Percentiles rank a stretch among this genome's conserved stretches.
phyloP scores from a whole-genome alignment of 345 rosid species.

The Balakata baccata region DNA sequence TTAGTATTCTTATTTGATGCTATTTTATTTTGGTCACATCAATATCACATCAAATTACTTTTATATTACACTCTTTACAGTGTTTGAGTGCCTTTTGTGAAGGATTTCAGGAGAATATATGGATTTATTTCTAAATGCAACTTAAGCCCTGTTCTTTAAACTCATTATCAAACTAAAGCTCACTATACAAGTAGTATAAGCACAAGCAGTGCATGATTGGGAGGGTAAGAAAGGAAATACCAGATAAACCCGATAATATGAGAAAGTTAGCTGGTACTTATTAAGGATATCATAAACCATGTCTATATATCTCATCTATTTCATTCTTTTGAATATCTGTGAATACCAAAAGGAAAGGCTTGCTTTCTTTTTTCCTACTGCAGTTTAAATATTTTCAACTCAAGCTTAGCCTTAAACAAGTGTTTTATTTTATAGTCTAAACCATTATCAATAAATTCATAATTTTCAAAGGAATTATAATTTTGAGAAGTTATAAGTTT shows the following conservation, averaged over 20 bases:
- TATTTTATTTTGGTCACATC: neutral
- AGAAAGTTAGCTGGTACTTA: neutral
- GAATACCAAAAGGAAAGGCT: too few species aligned
- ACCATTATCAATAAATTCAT: neutral
- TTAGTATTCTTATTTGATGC: conserved; percentile 38
- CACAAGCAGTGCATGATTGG: too few species aligned
- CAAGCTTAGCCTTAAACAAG: neutral
- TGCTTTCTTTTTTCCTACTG: neutral
- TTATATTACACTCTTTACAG: neutral
- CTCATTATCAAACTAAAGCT: too few species aligned
- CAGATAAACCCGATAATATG: neutral
- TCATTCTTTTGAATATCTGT: neutral
- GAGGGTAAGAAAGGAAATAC: neutral
- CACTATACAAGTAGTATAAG: too few species aligned
- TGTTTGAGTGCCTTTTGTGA: neutral
- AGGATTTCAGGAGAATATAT: neutral
- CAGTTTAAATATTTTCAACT: neutral
- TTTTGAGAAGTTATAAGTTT: neutral
- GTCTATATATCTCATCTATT: too few species aligned
- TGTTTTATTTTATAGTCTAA: neutral
- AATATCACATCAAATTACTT: neutral
- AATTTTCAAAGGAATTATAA: neutral
- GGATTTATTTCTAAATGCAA: neutral
- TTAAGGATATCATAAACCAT: neutral
- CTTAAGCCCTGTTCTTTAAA: neutral